Conservation (phyloP, 2,329 filamentous ascomycete species). For the Aspergillus sp. region DNA sequence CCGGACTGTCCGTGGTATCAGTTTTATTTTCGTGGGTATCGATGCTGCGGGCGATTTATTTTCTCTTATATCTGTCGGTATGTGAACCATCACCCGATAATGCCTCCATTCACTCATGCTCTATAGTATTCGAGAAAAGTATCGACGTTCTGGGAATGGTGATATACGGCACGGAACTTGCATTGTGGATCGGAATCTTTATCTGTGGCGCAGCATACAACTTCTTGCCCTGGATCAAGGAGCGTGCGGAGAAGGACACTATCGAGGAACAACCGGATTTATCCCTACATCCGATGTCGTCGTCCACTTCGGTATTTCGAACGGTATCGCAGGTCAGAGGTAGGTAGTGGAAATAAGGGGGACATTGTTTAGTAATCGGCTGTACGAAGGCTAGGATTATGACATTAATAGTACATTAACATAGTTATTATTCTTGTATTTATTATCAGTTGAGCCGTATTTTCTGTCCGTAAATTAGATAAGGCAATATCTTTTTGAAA, state of each 20-base stretch:
- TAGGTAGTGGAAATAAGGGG: no score
- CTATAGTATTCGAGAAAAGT: constrained; percentile 20
- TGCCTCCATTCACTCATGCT: neutral
- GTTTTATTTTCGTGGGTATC: constrained; percentile 68
- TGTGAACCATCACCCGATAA: constrained; percentile 11
- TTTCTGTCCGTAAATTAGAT: no score
- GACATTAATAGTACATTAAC: no score
- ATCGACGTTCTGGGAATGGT: constrained; percentile 60
- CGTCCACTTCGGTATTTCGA: constrained; percentile 63
- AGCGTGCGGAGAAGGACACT: constrained; percentile 13
- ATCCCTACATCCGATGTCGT: constrained; percentile 50
- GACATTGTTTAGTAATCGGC: no score
- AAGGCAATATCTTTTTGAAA: no score
- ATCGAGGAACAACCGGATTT: constrained; percentile 12
- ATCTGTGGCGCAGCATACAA: constrained; percentile 65
- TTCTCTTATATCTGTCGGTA: constrained; percentile 60
- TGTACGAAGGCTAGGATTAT: no score
- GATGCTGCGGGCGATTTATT: constrained; percentile 68
- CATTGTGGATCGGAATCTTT: constrained; percentile 66
- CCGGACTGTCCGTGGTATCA: constrained; percentile 66
- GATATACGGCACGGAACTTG: constrained; percentile 65
- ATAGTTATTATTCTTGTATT: no score
- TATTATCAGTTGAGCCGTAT: no score
- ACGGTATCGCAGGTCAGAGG: constrained; percentile 47
- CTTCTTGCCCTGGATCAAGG: constrained; percentile 55